These are phyloP conservation scores for Pythium utonaiense DNA, from an alignment of 352 stramenopile species.

Conservation along the genomic window DNA sequence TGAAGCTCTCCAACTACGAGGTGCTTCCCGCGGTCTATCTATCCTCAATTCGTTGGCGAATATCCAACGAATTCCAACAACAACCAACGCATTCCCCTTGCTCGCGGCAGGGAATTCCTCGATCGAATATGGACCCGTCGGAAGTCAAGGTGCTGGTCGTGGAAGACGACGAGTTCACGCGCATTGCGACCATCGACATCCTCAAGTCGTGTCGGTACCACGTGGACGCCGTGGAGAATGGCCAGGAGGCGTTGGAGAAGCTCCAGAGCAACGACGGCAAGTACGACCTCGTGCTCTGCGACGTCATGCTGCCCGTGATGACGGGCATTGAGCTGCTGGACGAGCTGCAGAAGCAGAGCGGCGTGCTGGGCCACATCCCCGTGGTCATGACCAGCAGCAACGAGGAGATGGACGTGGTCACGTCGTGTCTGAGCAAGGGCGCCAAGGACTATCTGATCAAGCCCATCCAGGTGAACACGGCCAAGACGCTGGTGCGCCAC, in stretches of 20 bases:
- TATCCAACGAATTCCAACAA: not conserved
- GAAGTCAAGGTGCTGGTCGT: slow-evolving; percentile 88
- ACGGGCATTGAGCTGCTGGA: slow-evolving; percentile 87
- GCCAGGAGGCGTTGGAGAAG: slow-evolving; percentile 66
- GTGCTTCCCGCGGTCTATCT: no score
- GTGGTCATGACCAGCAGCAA: slow-evolving; percentile 90
- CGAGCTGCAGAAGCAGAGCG: slow-evolving; percentile 68
- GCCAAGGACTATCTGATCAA: slow-evolving; percentile 91
- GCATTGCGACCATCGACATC: slow-evolving; percentile 87
- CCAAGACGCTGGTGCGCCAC: slow-evolving; percentile 87
- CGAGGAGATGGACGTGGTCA: slow-evolving; percentile 89
- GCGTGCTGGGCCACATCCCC: slow-evolving; percentile 72
- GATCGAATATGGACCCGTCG: slow-evolving; percentile 64
- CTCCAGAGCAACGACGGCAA: slow-evolving; percentile 66
- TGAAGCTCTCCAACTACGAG: no score
- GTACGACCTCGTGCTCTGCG: slow-evolving; percentile 87
- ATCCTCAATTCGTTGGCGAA: not conserved
- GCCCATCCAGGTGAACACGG: slow-evolving; percentile 87
- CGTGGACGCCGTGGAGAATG: slow-evolving; percentile 83
- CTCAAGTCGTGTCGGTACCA: slow-evolving; percentile 84
- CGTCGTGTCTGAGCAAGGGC: slow-evolving; percentile 83
- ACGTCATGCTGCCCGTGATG: slow-evolving; percentile 89
- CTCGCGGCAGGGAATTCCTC: no score
- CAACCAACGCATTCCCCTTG: no score
- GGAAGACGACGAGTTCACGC: slow-evolving; percentile 88